phyloP scores from a whole-genome alignment of 2,329 filamentous ascomycete species.

The Alternaria sp. region DNA sequence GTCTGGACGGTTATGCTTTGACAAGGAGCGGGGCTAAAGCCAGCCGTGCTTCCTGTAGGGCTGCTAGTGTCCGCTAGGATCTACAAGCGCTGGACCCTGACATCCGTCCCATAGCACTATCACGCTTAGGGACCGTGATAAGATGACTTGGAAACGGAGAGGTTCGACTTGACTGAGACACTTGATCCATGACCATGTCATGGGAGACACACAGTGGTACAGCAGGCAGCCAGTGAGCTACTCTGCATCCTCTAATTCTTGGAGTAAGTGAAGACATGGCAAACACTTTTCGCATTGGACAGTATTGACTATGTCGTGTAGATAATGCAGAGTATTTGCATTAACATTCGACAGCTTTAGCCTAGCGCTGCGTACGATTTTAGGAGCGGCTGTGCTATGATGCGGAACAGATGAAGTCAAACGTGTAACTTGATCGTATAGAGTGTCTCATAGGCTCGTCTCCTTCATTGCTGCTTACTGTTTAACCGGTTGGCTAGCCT shows the following conservation, averaged over 20 bases:
- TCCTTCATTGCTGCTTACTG: constrained; percentile 5
- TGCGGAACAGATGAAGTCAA: not conserved
- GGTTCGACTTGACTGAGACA: not conserved
- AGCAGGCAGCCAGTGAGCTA: not conserved
- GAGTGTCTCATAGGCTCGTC: constrained; percentile 9
- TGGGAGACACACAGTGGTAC: not conserved
- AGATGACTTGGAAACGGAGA: not conserved
- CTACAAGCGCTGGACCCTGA: constrained; percentile 15
- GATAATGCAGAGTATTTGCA: constrained; percentile 10
- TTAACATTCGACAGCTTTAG: constrained; percentile 26
- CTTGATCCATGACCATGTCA: not conserved
- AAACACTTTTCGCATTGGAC: not conserved
- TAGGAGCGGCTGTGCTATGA: constrained; percentile 4
- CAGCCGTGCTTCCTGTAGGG: constrained; percentile 9
- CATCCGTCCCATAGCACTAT: constrained; percentile 8
- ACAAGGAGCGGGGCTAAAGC: not conserved
- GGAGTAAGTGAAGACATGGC: not conserved
- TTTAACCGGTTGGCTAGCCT: constrained; percentile 18
- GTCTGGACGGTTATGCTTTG: not conserved
- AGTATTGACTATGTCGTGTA: not conserved
- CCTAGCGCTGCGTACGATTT: constrained; percentile 13
- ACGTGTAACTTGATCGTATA: constrained; percentile 16
- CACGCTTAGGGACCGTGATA: constrained; percentile 2
- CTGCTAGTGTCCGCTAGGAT: constrained; percentile 16
- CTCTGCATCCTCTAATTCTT: not conserved